Evolutionary conservation across 1,284 basidiomycete genomes (phyloP), one percentile per base, ranked within the genome.

Genomic region (Athelia psychrophila): DNA sequence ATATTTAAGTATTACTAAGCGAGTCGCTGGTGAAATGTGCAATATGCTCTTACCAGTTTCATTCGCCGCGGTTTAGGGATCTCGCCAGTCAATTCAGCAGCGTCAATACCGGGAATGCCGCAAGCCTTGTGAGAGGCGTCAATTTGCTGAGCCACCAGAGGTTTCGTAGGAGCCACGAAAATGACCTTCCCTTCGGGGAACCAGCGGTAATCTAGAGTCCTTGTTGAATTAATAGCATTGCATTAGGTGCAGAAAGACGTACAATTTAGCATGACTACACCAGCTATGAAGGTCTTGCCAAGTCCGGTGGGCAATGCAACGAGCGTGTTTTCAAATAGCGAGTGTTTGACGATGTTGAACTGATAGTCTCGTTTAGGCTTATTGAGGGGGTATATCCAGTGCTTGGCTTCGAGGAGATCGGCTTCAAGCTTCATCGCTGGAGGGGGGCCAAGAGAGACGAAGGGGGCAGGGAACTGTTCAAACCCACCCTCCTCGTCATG

Each of bases 281-380:
- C 95, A 1, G 97, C 97, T 54, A 99, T 91, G 64, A 99, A 99
- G 0, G 97, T 99, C 75, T 99, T 99, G 19, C 97, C 97, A 5
- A 99, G 75, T 54, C 97, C 97, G 0, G 97, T 99, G 0, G 97
- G 97, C 12, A 99, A 74, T 1, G 95, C 91, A 20, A 98, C 95
- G 3, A 99, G 81, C 2, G 93, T 93, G 64, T 99, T 99, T 48
- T 98, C 91, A 60, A 91, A 95, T 25, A 99, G 79, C 61, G 88
- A 91, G 32, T 84, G 80, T 60, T 82, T 85, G 49, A 95, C 89
- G 55, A 99, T 98, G 59, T 98, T 97, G 67, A 83, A 96, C 62
- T 99, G 97, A 65, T 99, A 99, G 60, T 93, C 88, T 55, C 97
- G 86, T 61, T 91, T 93, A 1, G 88, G 83, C 47, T 83, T 80